Conservation (phyloP, 768 basidiomycete species). For the Clitopilus passeckerianus region DNA sequence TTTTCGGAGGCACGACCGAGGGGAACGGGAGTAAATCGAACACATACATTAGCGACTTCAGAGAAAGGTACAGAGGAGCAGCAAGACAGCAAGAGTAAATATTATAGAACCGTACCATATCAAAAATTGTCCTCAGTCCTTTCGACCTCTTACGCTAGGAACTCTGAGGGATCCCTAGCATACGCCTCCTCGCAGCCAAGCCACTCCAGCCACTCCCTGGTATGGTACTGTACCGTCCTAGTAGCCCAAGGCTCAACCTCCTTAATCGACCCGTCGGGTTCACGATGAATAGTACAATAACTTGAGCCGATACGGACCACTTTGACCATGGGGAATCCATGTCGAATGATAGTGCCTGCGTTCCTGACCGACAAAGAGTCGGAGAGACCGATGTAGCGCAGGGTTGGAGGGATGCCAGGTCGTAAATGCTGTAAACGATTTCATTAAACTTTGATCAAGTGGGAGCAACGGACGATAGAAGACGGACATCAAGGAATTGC, state of each 20-base stretch:
- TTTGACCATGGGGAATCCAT: constrained; percentile 58
- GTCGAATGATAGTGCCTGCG: constrained; percentile 41
- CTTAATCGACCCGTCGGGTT: constrained; percentile 22
- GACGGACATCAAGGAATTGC: constrained; percentile 36
- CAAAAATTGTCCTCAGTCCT: not conserved
- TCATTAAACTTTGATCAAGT: not conserved
- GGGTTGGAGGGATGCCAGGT: constrained; percentile 44
- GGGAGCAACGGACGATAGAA: not conserved
- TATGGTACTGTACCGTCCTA: constrained; percentile 44
- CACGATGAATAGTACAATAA: constrained; percentile 45
- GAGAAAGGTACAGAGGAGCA: too few species aligned
- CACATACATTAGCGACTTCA: too few species aligned
- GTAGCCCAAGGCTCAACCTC: constrained; percentile 56
- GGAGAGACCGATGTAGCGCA: constrained; percentile 54
- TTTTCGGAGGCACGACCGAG: too few species aligned
- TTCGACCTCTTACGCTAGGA: not conserved
- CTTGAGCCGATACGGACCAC: constrained; percentile 48
- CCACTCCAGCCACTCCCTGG: constrained; percentile 62
- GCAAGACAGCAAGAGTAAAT: not conserved
- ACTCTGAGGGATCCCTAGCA: constrained; percentile 15
- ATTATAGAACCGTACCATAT: not conserved
- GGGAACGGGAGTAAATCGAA: too few species aligned
- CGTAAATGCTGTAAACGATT: constrained; percentile 42
- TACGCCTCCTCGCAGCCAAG: constrained; percentile 54
- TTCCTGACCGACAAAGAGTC: constrained; percentile 37